Conservation (phyloP, 192 early-diverging fungal genomes). For the Rhizoclosmatium sp. region DNA sequence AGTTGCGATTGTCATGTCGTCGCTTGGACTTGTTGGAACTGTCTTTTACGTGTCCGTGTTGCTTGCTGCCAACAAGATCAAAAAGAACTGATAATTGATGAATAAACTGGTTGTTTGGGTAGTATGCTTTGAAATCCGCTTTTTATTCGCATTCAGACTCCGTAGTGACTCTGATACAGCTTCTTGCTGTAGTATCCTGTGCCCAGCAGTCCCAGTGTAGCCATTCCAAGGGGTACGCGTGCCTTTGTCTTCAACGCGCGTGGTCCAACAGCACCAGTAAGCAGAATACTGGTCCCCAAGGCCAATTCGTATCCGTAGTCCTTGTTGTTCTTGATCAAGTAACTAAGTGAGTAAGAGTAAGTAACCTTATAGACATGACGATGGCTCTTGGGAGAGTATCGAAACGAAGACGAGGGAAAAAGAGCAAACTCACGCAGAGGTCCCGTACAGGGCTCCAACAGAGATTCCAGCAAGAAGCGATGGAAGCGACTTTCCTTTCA, state of each 20-base stretch:
- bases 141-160: constrained; percentile 17
- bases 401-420: neutral
- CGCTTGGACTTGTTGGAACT: constrained; percentile 21
- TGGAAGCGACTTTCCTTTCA: constrained; percentile 41
- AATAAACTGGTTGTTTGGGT: neutral
- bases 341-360: constrained; percentile 21
- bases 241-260: constrained; percentile 47
- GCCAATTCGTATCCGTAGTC: constrained; percentile 60
- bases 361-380: neutral
- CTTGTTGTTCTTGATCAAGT: constrained; percentile 54
- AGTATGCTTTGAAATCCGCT: neutral
- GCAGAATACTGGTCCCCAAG: constrained; percentile 44
- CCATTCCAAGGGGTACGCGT: constrained; percentile 49
- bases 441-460: constrained; percentile 53
- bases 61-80: neutral
- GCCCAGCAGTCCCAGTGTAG: constrained; percentile 11
- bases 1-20: constrained; percentile 45
- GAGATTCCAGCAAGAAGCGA: constrained; percentile 57
- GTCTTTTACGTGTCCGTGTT: constrained; percentile 8
- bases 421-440: constrained; percentile 43
- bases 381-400: neutral
- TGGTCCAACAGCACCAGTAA: constrained; percentile 51
- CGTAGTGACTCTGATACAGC: constrained; percentile 16
- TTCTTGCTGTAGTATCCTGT: constrained; percentile 27
- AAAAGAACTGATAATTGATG: neutral